A percentile compares a stretch with the other conserved stretches of the same genome.
phyloP scores from a whole-genome alignment of 345 rosid genomes.

The Kandelia obovata region DNA sequence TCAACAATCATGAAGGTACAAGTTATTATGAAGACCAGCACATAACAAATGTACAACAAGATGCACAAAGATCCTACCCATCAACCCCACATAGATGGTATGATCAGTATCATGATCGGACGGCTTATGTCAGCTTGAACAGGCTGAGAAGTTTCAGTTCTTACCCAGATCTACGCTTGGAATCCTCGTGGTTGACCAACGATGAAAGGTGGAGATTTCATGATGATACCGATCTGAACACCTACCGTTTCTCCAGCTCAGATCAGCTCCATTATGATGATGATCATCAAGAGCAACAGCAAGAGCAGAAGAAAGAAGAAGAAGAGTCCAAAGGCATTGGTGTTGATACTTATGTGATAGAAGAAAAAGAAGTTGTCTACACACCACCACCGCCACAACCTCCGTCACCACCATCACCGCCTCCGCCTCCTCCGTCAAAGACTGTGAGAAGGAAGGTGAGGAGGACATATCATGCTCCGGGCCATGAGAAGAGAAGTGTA shows the following conservation, averaged over 20 bases:
- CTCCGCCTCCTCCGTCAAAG: conserved; percentile 7
- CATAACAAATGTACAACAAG: conserved; percentile 21
- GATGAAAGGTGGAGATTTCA: conserved; percentile 62
- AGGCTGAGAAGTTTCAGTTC: conserved; percentile 68
- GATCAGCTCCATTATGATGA: conserved; percentile 22
- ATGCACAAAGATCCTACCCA: conserved; percentile 28
- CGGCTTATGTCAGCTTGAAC: conserved; percentile 26
- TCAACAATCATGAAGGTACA: neutral
- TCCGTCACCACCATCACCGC: conserved; percentile 11
- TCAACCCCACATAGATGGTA: conserved; percentile 42
- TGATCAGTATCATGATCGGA: conserved; percentile 37
- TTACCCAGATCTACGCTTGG: conserved; percentile 73
- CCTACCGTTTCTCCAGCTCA: conserved; percentile 28
- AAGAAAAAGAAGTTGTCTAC: conserved; percentile 10
- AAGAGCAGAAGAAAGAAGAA: conserved; percentile 5
- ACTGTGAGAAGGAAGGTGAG: conserved; percentile 29
- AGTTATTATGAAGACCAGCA: conserved; percentile 26
- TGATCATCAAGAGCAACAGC: conserved; percentile 1
- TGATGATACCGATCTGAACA: conserved; percentile 61
- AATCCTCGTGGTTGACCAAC: conserved; percentile 26
- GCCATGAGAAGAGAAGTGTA: conserved; percentile 12
- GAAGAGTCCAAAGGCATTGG: conserved; percentile 17
- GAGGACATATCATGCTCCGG: conserved; percentile 29
- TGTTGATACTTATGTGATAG: conserved; percentile 14
- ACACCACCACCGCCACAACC: conserved; percentile 10